phyloP scores from a whole-genome alignment of 2,329 filamentous ascomycete genomes.

The Fulvia fulva region DNA sequence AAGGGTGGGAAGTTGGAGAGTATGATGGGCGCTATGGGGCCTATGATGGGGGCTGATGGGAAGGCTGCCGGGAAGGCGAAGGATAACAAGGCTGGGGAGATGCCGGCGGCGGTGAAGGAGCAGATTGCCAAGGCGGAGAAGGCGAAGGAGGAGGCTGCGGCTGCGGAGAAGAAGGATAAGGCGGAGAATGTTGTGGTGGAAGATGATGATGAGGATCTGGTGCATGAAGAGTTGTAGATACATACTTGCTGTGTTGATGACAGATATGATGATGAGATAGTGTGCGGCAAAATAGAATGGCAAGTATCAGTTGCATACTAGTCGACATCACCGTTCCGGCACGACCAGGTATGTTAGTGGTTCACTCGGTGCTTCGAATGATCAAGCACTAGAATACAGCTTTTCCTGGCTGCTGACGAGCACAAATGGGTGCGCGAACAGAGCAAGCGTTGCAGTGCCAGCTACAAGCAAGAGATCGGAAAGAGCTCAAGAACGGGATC shows the following conservation, averaged over 20 bases:
- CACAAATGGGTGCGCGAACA: no score
- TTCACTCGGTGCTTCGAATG: neutral
- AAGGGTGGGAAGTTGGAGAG: conserved; percentile 29
- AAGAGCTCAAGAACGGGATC: no score
- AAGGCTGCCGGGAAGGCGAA: conserved; percentile 2
- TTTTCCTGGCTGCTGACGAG: no score
- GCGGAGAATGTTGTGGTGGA: conserved; percentile 1
- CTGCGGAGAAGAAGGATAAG: conserved; percentile 3
- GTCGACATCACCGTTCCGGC: neutral
- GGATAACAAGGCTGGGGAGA: conserved; percentile 10
- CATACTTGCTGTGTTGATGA: neutral
- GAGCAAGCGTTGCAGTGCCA: no score
- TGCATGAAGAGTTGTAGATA: conserved; percentile 14
- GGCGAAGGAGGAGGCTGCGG: conserved; percentile 1
- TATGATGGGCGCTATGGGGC: conserved; percentile 15
- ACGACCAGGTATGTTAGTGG: neutral
- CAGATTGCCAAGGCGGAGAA: conserved; percentile 18
- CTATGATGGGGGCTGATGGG: conserved; percentile 13
- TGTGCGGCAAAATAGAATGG: neutral
- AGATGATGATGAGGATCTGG: conserved; percentile 9
- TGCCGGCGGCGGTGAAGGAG: conserved; percentile 21
- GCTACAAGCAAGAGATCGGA: no score
- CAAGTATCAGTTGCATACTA: neutral
- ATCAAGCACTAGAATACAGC: no score
- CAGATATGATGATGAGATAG: neutral